A percentile compares a stretch with the other conserved stretches of the same genome.
These are phyloP conservation scores for Rubia peregrina DNA, from an alignment of 305 asterid genomes.

Conservation along the genomic window DNA sequence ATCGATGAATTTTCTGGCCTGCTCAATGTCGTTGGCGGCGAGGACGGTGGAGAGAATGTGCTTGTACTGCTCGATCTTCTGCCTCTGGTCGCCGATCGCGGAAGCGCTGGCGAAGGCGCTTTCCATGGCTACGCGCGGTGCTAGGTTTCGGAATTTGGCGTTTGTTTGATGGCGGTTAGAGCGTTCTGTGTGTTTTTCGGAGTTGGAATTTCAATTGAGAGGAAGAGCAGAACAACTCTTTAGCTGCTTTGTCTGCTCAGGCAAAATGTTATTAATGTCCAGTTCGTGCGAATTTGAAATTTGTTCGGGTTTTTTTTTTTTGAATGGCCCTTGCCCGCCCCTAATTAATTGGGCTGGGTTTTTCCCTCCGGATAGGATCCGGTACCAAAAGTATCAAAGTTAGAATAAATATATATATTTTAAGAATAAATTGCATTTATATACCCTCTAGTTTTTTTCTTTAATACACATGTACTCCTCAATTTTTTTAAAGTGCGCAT, in stretches of 20 bases:
- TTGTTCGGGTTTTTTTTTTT: too few species aligned
- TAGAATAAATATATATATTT: too few species aligned
- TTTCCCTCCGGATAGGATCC: too few species aligned
- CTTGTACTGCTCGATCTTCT: constrained; percentile 90
- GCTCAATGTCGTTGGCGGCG: constrained; percentile 61
- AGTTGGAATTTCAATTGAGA: not conserved
- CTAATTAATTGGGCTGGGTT: too few species aligned
- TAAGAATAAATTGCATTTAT: too few species aligned
- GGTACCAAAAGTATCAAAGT: too few species aligned
- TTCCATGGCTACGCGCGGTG: constrained; percentile 40
- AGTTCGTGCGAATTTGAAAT: too few species aligned
- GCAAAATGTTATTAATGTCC: too few species aligned
- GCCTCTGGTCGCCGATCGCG: constrained; percentile 89
- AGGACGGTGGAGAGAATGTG: constrained; percentile 79
- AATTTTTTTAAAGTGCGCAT: too few species aligned
- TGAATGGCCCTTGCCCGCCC: too few species aligned
- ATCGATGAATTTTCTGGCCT: constrained; percentile 72
- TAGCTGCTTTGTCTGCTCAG: not conserved
- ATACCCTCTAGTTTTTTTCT: too few species aligned
- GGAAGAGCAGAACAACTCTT: not conserved
- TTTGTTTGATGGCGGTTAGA: not conserved
- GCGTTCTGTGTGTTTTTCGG: not conserved
- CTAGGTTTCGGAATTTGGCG: constrained; percentile 1
- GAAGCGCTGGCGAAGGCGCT: constrained; percentile 84
- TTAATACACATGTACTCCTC: too few species aligned